Evolutionary conservation across 441 rosid species (phyloP).

Genomic region (Adansonia rubrostipa): DNA sequence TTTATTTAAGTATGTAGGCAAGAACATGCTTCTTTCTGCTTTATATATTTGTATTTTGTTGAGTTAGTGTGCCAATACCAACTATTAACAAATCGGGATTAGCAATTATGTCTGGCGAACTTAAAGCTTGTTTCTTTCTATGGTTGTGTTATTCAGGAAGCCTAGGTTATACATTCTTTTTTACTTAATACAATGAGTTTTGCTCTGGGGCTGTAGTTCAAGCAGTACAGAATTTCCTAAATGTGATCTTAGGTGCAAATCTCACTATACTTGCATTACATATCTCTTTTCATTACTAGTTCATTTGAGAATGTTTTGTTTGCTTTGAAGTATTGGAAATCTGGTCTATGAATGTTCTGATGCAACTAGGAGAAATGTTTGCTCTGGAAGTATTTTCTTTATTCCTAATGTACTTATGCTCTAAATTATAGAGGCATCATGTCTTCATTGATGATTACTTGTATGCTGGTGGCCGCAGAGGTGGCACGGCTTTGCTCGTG

Average conservation of each 20-base stretch:
- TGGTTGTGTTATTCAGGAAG: background rate
- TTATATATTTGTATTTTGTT: background rate
- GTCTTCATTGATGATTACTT: background rate
- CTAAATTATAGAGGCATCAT: background rate
- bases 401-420: background rate
- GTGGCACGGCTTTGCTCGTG: background rate
- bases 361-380: background rate
- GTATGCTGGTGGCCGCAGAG: background rate
- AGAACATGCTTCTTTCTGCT: background rate
- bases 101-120: background rate
- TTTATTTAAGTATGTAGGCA: background rate
- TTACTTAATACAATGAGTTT: background rate
- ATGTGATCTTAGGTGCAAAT: background rate
- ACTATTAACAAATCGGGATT: background rate
- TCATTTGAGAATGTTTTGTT: background rate
- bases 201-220: background rate
- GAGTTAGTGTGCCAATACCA: background rate
- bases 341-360: background rate
- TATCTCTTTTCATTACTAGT: background rate
- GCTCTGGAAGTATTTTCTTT: background rate
- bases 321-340: background rate
- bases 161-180: background rate
- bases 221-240: background rate
- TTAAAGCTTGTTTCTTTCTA: background rate
- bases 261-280: background rate